Base-by-base conservation (phyloP, 2,329 filamentous ascomycete genomes). In the Geosmithia flava region DNA sequence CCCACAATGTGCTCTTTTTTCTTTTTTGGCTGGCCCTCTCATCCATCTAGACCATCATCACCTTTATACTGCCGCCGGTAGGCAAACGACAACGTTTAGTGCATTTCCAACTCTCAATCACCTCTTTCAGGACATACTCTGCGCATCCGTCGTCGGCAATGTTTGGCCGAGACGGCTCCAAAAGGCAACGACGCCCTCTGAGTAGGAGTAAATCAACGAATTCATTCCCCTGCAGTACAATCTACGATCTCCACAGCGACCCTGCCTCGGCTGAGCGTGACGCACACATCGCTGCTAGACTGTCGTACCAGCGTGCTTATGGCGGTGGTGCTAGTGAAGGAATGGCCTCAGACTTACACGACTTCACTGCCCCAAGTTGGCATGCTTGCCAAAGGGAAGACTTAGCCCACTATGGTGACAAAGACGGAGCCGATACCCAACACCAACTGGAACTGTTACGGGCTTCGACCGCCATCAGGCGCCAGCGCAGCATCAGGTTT, bases 211-310 rank as follows among this genome's bases (percentile, higher is more conserved):
- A 76, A 56, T 80, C 76, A 7, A 68, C 68, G n/a, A 68, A 65
- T 50, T 75, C 74, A 33, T 62, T 69, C 13, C 44, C 42, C 8
- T 52, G 53, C 29, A 68, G 68, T 46, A 67, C 69, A 29, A 64
- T 70, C 19, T 62, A 66, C 50, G 50, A 53, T 1, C 61, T 75
- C 19, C 67, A 75, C 46, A 65, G 71, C 43, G 64, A 71, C 53
- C 71, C 72, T 1, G 62, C 60, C 11, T 59, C 64, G 3, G 74
- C 75, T 2, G 70, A 75, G 45, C 68, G 76, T 48, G 77, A 84
- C 59, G 82, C 82, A 7, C 73, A 78, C 40, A 70, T 75, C 40
- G 81, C 82, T 20, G 82, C 82, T 7, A 65, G 68, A 33, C 66
- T 80, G 55, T 83, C 82, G 1, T 85, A 77, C 57, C 60, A 66